A percentile compares a stretch with the other conserved stretches of the same genome.
phyloP scores from a whole-genome alignment of 495 filamentous ascomycete genomes.

The Penicillium goetzii region DNA sequence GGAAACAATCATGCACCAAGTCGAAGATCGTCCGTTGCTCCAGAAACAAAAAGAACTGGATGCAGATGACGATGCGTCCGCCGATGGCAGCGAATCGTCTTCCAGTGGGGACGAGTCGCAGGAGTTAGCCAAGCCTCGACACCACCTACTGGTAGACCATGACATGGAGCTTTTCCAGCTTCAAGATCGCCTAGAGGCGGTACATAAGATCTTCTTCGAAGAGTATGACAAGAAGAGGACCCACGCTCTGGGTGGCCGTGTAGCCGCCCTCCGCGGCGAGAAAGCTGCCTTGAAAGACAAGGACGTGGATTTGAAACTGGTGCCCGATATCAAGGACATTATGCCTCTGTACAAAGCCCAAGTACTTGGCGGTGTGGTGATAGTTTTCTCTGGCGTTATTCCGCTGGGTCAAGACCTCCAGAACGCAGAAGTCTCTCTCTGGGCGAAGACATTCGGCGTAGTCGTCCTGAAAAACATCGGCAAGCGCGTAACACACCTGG shows the following conservation, averaged over 20 bases:
- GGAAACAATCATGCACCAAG: slow-evolving; percentile 82
- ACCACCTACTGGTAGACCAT: slow-evolving; percentile 83
- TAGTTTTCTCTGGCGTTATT: slow-evolving; percentile 89
- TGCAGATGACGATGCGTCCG: slow-evolving; percentile 68
- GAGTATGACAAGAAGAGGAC: slow-evolving; percentile 67
- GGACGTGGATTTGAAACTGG: slow-evolving; percentile 63
- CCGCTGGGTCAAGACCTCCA: slow-evolving; percentile 77
- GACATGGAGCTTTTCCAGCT: slow-evolving; percentile 78
- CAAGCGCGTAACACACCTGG: slow-evolving; percentile 65
- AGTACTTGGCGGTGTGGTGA: slow-evolving; percentile 67
- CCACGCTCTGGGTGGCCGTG: slow-evolving; percentile 57
- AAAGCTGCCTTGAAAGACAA: slow-evolving; percentile 53
- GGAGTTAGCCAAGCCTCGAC: slow-evolving; percentile 56
- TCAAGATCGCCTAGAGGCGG: slow-evolving; percentile 67
- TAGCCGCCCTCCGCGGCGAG: slow-evolving; percentile 61
- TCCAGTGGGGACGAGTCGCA: slow-evolving; percentile 47
- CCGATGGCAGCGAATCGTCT: slow-evolving; percentile 49
- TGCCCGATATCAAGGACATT: slow-evolving; percentile 83
- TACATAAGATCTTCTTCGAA: slow-evolving; percentile 81
- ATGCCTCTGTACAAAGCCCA: slow-evolving; percentile 76
- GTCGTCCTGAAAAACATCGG: slow-evolving; percentile 63
- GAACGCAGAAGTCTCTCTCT: slow-evolving; percentile 79
- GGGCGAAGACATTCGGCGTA: slow-evolving; percentile 85
- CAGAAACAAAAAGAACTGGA: slow-evolving; percentile 89
- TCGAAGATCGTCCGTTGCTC: slow-evolving; percentile 82